These are phyloP conservation scores for Macaranga tanarius DNA, from an alignment of 441 rosid genomes.

Conservation along the genomic window DNA sequence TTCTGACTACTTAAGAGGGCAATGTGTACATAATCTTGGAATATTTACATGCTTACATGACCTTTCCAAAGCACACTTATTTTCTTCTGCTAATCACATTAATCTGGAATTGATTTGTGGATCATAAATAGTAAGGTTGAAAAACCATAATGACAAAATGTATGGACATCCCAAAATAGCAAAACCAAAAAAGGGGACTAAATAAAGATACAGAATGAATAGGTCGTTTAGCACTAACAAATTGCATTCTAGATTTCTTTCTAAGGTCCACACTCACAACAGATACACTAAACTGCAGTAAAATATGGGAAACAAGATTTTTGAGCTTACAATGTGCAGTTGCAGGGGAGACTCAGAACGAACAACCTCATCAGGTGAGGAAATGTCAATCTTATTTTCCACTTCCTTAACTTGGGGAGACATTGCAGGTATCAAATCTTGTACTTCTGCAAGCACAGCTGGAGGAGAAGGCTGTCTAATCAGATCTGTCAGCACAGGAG, in stretches of 20 bases:
- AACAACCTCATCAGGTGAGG: constrained; percentile 51
- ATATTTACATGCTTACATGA: neutral
- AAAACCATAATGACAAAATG: neutral
- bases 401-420: constrained; percentile 48
- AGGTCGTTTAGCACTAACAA: neutral
- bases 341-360: constrained; percentile 74
- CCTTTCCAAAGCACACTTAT: constrained; percentile 1
- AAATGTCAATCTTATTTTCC: constrained; percentile 47
- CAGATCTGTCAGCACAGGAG: constrained; percentile 38
- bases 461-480: constrained; percentile 96
- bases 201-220: neutral
- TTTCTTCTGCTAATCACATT: neutral
- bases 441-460: constrained; percentile 90
- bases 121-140: neutral
- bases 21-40: neutral
- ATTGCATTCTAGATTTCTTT: neutral
- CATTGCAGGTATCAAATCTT: constrained; percentile 60
- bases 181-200: no score
- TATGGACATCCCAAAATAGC: no score
- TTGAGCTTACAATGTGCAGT: constrained; percentile 80
- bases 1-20: neutral
- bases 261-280: constrained; percentile 11
- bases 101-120: neutral
- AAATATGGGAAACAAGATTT: constrained; percentile 7
- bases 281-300: neutral